A percentile compares a stretch with the other conserved stretches of the same genome.
phyloP scores from a whole-genome alignment of 2,329 filamentous ascomycete genomes.

The Ophiognomonia clavigignenti-juglandacearum region DNA sequence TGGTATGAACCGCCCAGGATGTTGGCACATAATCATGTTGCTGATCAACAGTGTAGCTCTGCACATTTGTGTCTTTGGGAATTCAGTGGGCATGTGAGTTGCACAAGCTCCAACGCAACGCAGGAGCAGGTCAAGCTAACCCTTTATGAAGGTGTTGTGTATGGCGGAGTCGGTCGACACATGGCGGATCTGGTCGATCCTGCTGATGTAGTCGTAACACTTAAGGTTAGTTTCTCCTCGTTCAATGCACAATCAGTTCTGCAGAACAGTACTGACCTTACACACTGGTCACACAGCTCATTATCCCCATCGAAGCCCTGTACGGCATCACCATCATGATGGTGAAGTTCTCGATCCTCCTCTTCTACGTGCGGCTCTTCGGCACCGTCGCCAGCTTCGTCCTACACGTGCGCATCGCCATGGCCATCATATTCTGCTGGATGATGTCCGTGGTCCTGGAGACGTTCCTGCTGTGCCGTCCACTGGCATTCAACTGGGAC shows the following conservation, averaged over 20 bases:
- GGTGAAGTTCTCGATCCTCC: constrained; percentile 2
- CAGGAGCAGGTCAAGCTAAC: too few relatives aligned
- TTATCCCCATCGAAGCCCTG: constrained; percentile 4
- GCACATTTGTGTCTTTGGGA: neutral
- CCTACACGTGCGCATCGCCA: neutral
- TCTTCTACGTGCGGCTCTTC: constrained; percentile 6
- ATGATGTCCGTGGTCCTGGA: constrained; percentile 4
- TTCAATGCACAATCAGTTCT: neutral
- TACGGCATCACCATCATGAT: constrained; percentile 9
- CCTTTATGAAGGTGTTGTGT: neutral
- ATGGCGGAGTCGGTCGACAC: constrained; percentile 1
- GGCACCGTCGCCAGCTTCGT: neutral
- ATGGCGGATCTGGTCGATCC: neutral
- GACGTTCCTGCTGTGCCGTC: constrained; percentile 7
- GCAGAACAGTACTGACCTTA: neutral
- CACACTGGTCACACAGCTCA: neutral
- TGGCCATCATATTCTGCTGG: neutral
- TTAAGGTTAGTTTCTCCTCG: neutral
- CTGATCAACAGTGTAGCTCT: neutral
- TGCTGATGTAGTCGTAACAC: neutral
- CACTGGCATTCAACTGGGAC: constrained; percentile 8
- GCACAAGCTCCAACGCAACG: too few relatives aligned
- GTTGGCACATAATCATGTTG: neutral
- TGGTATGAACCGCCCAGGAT: neutral
- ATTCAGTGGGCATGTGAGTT: constrained; percentile 8